Evolutionary conservation across 371 early-diverging fungal genomes (phyloP), one percentile per base, ranked within the genome.

Genomic region (Mucor lusitanicus): DNA sequence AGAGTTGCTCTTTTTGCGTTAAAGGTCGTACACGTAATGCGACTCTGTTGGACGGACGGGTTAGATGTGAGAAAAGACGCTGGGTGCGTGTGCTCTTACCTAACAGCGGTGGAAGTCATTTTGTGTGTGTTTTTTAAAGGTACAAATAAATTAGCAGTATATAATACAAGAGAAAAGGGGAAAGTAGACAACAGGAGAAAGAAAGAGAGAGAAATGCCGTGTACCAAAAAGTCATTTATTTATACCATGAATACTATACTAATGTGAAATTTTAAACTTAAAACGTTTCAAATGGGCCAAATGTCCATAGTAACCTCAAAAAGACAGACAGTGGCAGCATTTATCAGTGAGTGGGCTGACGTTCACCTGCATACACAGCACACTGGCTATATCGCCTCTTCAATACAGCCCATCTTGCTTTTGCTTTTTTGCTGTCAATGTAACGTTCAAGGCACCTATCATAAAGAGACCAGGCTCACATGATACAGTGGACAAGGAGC

Each of bases 11-110:
- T 70, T 93, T 92, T 35, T 86, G 81, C 44, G 85, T 90, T 58
- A 91, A 82, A 37, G 95, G 95, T 9, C 94, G 87, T 30, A 95
- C 87, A 56, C 95, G 87, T 58, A 95, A 79, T 27, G 91, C 93
- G 50, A 95, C 95, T 73, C 91, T 89, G 72, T 61, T 59, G 59
- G 3, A 42, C 13, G 40, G 15, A 53, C 23, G 1, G 12, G 23
- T n/a, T 25, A 44, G 44, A 35, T 30, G n/a, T 46, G 33, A 65
- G 30, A 71, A 9, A 32, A n/a, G 32, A 46, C 5, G 33, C 6
- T 6, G 2, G 6, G 17, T 44, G n/a, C 2, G n/a, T n/a, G 4
- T 15, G 19, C 13, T 33, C 58, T 58, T 25, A 80, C 80, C 75
- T 76, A 61, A 79, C 80, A 56, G 81, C 78, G 60, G 76, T 72